A percentile compares a stretch with the other conserved stretches of the same genome.
phyloP scores from a whole-genome alignment of 768 basidiomycete genomes.

The Mycena pura region DNA sequence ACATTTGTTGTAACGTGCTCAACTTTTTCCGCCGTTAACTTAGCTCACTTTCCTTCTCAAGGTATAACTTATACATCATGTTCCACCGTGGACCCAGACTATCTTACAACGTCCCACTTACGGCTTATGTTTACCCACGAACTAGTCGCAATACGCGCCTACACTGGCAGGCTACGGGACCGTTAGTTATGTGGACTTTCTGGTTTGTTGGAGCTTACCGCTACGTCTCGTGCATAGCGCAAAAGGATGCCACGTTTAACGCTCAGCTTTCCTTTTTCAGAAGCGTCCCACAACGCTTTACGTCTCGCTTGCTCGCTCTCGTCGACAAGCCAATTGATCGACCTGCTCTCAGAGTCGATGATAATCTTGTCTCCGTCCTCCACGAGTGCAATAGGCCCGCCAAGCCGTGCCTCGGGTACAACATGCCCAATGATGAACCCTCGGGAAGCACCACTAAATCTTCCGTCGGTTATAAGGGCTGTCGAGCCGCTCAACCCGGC shows the following conservation, averaged over 20 bases:
- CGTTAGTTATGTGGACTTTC: background rate
- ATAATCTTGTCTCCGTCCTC: constrained; percentile 81
- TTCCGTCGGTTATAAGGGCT: constrained; percentile 87
- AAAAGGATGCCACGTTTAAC: constrained; percentile 78
- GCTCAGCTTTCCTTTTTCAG: constrained; percentile 66
- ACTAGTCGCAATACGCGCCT: constrained; percentile 84
- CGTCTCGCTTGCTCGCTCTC: constrained; percentile 70
- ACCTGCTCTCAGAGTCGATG: constrained; percentile 70
- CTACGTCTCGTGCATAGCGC: constrained; percentile 86
- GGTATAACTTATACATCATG: constrained; percentile 3
- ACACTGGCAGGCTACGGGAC: constrained; percentile 72
- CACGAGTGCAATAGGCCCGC: constrained; percentile 89
- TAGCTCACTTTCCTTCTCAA: background rate
- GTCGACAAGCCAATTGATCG: constrained; percentile 76
- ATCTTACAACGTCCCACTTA: constrained; percentile 19
- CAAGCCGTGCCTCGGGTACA: constrained; percentile 70
- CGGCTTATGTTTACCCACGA: background rate
- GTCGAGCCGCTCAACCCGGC: constrained; percentile 81
- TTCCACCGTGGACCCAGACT: background rate
- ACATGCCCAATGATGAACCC: constrained; percentile 65
- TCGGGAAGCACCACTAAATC: constrained; percentile 82
- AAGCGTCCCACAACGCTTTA: constrained; percentile 71
- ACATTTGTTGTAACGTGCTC: background rate
- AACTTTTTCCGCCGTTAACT: background rate
- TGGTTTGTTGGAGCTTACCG: constrained; percentile 58